Evolutionary conservation across 2,329 filamentous ascomycete genomes (phyloP).

Genomic region (Didymella sp.): DNA sequence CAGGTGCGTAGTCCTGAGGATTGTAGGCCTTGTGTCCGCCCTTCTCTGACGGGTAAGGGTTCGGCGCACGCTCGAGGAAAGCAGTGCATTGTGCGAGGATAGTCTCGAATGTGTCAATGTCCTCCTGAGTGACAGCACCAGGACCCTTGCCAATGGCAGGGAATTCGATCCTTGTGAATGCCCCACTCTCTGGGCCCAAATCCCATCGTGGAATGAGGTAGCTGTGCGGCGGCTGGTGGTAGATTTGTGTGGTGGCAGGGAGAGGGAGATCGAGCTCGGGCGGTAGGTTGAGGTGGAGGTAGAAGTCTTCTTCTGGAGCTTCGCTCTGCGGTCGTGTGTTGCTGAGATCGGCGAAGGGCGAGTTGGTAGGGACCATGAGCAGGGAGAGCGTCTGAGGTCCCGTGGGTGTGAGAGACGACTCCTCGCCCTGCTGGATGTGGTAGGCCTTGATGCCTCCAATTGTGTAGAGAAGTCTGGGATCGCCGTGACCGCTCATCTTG

Average conservation of each 20-base stretch:
- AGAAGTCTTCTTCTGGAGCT: slow-evolving; percentile 78
- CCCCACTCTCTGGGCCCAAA: slow-evolving; percentile 82
- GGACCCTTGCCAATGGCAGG: slow-evolving; percentile 72
- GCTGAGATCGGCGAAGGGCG: slow-evolving; percentile 66
- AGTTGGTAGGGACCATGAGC: slow-evolving; percentile 92
- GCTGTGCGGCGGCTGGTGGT: slow-evolving; percentile 89
- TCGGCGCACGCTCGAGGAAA: slow-evolving; percentile 82
- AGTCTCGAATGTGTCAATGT: slow-evolving; percentile 95
- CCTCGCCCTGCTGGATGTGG: slow-evolving; percentile 86
- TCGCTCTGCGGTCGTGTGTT: slow-evolving; percentile 65
- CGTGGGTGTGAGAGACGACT: slow-evolving; percentile 80
- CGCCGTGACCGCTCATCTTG: slow-evolving; percentile 59
- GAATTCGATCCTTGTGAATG: slow-evolving; percentile 94
- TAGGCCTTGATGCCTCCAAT: slow-evolving; percentile 88
- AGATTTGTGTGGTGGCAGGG: slow-evolving; percentile 95
- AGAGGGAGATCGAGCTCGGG: slow-evolving; percentile 93
- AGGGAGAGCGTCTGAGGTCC: slow-evolving; percentile 91
- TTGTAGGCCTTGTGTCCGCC: slow-evolving; percentile 67
- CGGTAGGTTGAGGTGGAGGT: slow-evolving; percentile 91
- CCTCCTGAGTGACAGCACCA: slow-evolving; percentile 77
- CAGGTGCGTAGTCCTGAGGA: slow-evolving; percentile 78
- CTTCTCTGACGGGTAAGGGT: slow-evolving; percentile 57
- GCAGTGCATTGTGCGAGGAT: slow-evolving; percentile 98
- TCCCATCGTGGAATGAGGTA: slow-evolving; percentile 98
- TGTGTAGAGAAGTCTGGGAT: slow-evolving; percentile 63